phyloP scores from a whole-genome alignment of 176 grass and related monocot genomes.

The Hordeum marinum region DNA sequence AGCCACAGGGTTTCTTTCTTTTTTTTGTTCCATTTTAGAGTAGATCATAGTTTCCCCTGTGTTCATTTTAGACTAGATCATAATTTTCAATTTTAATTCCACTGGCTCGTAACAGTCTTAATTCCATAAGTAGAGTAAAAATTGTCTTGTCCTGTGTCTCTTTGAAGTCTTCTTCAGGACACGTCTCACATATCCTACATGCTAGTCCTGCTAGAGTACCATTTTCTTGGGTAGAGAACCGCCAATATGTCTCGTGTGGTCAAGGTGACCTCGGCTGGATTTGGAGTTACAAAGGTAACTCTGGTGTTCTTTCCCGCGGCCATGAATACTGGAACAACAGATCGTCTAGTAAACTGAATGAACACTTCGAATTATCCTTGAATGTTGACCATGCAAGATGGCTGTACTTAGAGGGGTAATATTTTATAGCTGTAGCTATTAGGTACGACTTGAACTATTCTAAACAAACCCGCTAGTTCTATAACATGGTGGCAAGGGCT shows the following conservation, averaged over 20 bases:
- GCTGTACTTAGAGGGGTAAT: neutral
- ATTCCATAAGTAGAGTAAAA: neutral
- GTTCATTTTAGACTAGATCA: too few species aligned
- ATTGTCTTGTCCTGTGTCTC: neutral
- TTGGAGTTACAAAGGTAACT: neutral
- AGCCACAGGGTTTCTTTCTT: neutral
- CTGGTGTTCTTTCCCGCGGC: slow-evolving; percentile 5
- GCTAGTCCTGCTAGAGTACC: too few species aligned
- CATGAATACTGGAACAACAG: neutral
- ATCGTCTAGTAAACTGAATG: slow-evolving; percentile 31
- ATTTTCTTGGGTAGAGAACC: too few species aligned
- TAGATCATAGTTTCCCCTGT: neutral
- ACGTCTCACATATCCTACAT: neutral
- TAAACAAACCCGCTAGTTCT: slow-evolving; percentile 5
- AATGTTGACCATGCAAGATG: slow-evolving; percentile 5
- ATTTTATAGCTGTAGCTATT: neutral
- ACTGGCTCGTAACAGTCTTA: neutral
- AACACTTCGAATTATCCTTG: neutral
- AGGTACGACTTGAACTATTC: slow-evolving; percentile 15
- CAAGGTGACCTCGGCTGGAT: neutral
- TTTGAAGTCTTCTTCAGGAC: neutral
- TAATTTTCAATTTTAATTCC: neutral
- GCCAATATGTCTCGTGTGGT: neutral
- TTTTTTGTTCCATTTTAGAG: neutral
- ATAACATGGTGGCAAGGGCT: neutral